Base-by-base conservation (phyloP, 495 filamentous ascomycete species). In the Thermothielavioides terrestris region DNA sequence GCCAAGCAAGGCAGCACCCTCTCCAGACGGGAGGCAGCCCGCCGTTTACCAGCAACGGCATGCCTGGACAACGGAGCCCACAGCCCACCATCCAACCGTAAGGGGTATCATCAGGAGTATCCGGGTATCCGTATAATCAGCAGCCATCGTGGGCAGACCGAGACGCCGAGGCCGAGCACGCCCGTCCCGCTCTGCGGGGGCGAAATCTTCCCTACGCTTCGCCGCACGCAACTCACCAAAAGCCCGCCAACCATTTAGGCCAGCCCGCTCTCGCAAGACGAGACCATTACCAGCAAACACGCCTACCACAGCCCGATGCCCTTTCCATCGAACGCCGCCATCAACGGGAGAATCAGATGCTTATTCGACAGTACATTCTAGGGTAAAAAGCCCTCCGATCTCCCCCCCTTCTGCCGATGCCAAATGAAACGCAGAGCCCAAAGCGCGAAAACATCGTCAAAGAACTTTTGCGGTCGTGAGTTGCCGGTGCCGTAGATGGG, bases 341-440 rank as follows among this genome's bases (percentile, higher is more conserved):
- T 57, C 53, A 57, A 53, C 54, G 50, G 54, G 59, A 61, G 39
- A 64, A 67, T 64, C 61, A 62, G 55, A 57, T 67, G 61, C 64
- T 62, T 64, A 50, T 64, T 63, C 59, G 58, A 61, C 44, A 55
- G 54, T 64, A 62, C 64, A 67, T 57, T 67, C 61, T 67, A 67
- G 59, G 53, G 36, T 57, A 45, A 60, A 61, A 34, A 52, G 56
- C 55, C 61, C 41, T 62, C 63, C 53, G 50, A 58, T 54, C 52
- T 53, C 52, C 57, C n/a, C n/a, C 42, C 55, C 55, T 62, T 58
- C 39, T 30, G 12, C 39, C 31, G 42, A 39, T 17, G 32, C 50
- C 40, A 46, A 37, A 48, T 18, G 35, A 36, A 56, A 44, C 36
- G 37, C 52, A 52, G 42, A 42, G 48, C 23, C 23, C 36, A 42